Evolutionary conservation across 73 alveolate genomes (phyloP), one percentile per base, ranked within the genome.

Genomic region (Paraurostyla sp.): DNA sequence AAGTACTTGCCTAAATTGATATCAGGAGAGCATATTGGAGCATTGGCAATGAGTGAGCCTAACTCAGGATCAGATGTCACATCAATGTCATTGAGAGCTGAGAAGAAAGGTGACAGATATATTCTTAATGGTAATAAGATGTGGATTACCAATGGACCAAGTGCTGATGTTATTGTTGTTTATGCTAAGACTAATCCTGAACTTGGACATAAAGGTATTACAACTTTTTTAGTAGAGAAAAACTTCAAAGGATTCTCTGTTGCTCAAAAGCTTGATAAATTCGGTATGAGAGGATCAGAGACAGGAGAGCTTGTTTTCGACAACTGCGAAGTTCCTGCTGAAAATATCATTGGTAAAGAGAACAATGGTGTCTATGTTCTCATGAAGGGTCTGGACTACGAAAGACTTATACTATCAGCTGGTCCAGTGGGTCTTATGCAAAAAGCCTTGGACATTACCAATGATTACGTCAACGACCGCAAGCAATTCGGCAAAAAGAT

Each of bases 91-190:
- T 82, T 91, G 25, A 94, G 76, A 81, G 99, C 99, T 18, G 95
- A 71, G 43, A 92, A 93, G 92, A 83, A 78, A 25, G 98, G 96
- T 15, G 97, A 90, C 59, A 95, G 93, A 84, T 92, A 92, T 62
- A 80, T 97, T 27, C 76, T 97, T 0, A 97, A 93, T 69, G 99
- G 99, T 7, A 68, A 71, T 25, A 97, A 97, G 71, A 94, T 97
- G 98, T 97, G 99, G 98, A 93, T 93, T 76, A 97, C 99, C 16
- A 97, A 97, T 75, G 99, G 99, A 1, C 99, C 99, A 11, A 89
- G 87, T 62, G 99, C 98, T 36, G 98, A 97, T 85, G 95, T 85
- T 2, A 30, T 97, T 0, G 97, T 97, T 20, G 98, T 97, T 27
- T 97, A 97, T 68, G 99, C 99, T 9, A 97, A 97, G 60, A 97